Base-by-base conservation (phyloP, 257 asterid genomes). In the Solanum bulbocastanum region DNA sequence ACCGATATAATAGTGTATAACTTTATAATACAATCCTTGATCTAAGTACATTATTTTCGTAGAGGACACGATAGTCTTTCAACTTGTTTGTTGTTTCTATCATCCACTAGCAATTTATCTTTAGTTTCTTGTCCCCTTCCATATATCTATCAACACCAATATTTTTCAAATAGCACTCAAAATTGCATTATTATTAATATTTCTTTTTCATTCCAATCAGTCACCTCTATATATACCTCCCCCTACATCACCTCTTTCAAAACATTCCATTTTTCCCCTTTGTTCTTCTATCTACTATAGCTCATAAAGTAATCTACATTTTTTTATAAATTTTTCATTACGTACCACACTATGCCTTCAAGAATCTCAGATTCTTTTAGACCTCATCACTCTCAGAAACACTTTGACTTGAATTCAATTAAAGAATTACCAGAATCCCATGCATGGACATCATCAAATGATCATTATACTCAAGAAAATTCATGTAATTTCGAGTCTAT, bases 401-500 rank as follows among this genome's bases (percentile, higher is more conserved):
- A 79, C 27, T 62, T 95, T 86, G 98, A 96, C 91, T 90, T 96
- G 35, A 91, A 89, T 86, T 92, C 94, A 1, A 33, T 95, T 49
- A 91, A 92, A 30, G 98, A 95, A 60, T 78, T 96, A 68, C 99
- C 99, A 2, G 98, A 96, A 2, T 93, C 98, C 42, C 99, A 96
- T 92, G 96, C 97, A 90, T 96, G 99, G 99, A 74, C 94, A 68
- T 83, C 94, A 30, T 39, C 82, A 15, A 89, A 90, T 66, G 74
- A 72, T 74, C 52, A 36, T 18, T 84, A 83, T 40, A 84, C 89
- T 44, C 74, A 91, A 3, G 71, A 52, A 32, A 87, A 87, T 16
- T 56, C 81, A 16, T 52, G 49, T 13, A 12, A 37, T 75, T 7
- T 87, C 18, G 94, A 91, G 65, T 62, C 86, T 4, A 92, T 93